Base-by-base conservation (phyloP, 2,329 filamentous ascomycete species). In the Oidium heveae region DNA sequence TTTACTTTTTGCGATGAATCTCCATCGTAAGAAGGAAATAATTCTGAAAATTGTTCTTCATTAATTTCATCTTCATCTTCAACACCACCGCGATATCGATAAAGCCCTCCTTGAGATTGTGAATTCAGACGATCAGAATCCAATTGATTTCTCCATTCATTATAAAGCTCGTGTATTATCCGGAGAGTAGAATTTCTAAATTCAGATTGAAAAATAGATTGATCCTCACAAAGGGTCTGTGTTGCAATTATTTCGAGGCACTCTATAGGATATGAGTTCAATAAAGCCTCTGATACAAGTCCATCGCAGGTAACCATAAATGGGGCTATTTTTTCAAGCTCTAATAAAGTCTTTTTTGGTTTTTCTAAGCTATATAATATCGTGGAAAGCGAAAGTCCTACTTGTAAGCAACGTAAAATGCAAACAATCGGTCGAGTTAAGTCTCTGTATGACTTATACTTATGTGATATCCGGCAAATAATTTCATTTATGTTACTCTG, bases 371-470 rank as follows among this genome's bases (percentile, higher is more conserved):
- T 47, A 2, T 53, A 49, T 8, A 53, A 57, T 10, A 62, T 46
- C 15, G 54, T 68, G 54, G 72, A 74, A 39, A 93, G 67, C 0
- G 77, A 81, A 34, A 93, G 67, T 2, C 86, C 88, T 57, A 94
- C 70, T 59, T 82, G 77, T 10, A 96, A 70, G 60, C 85, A 85
- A 56, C 83, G 79, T 46, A 96, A 71, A 58, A 95, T 83, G 54
- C 83, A 85, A 47, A 86, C 73, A 12, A 86, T 74, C 4, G 86
- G 88, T 47, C 76, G 72, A 0, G 83, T 84, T 60, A 96, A 77
- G 63, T 98, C 91, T 57, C 86, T 84, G 62, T 95, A 96, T 15
- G 79, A 79, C 41, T 79, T 75, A 63, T 87, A 93, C 37, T 79
- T 74, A 33, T 76, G 71, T 1, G 73, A 74, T 8, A 98, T 73